Base-by-base conservation (phyloP, 768 basidiomycete species). In the Lactifluus echinatus region DNA sequence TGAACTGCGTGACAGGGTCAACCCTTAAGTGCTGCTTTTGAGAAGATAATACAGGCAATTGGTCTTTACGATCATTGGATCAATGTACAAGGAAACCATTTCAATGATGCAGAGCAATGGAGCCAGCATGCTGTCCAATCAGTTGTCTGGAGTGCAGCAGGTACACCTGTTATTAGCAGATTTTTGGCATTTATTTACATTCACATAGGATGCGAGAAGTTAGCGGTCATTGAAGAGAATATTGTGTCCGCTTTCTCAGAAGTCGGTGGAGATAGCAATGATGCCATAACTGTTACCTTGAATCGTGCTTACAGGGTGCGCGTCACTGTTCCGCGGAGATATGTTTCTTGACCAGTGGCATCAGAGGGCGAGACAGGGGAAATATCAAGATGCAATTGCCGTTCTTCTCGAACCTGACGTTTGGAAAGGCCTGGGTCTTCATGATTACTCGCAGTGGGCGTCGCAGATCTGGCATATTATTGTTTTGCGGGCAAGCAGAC, bases 401-500 rank as follows among this genome's bases (percentile, higher is more conserved):
- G 72, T 79, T 39, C 75, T 93, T 12, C 71, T 92, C 11, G 81
- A 86, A 55, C 83, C 86, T 1, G 72, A 77, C 29, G 79, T 84
- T 15, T 93, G 90, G 89, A 71, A 75, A 2, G 81, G 84, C 6
- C 70, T 93, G 46, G 76, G 76, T 12, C 67, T 87, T 19, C 72
- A 76, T 36, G 84, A 86, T 66, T 87, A 87, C 67, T 71, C 73
- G n/a, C 70, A 75, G 33, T 93, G 91, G 90, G 82, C 85, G 19
- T 73, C 76, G 47, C 79, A 85, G 66, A 77, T 91, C 44, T 93
- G 89, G 91, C 81, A 88, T 66, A 78, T 88, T 52, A 73, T 93
- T 26, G 77, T 76, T 12, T 68, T 89, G 57, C 79, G 85, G 23
- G 79, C 84, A 12, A 81, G 79, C 56, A 81, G 90, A 53, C 78